Evolutionary conservation across 257 asterid genomes (phyloP).

Genomic region (Prunella vulgaris): DNA sequence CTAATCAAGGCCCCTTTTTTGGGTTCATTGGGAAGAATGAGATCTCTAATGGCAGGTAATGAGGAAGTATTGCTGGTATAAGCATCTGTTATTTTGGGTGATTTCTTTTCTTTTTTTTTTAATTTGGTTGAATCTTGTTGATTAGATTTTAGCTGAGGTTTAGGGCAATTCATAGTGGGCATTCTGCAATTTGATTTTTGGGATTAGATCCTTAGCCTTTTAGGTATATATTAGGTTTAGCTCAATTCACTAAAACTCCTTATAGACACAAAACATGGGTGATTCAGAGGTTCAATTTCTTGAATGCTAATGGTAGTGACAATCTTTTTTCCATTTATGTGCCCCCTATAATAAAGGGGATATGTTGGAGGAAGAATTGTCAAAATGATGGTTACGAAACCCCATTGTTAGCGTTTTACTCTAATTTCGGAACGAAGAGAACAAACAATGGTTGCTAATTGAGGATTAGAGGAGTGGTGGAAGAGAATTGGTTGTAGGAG

Average conservation of each 20-base stretch:
- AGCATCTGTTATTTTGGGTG: no score
- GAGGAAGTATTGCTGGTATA: not conserved
- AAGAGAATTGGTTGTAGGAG: no score
- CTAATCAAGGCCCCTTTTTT: conserved; percentile 87
- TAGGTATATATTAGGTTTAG: not conserved
- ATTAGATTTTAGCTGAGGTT: conserved; percentile 24
- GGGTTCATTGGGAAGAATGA: conserved; percentile 92
- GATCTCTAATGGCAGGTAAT: conserved; percentile 88
- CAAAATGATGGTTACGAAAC: no score
- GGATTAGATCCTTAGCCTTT: not conserved
- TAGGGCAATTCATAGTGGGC: conserved; percentile 26
- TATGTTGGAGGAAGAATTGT: no score
- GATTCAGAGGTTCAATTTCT: no score
- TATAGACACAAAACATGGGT: not conserved
- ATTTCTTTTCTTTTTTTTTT: not conserved
- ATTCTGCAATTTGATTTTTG: not conserved
- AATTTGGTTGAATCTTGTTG: not conserved
- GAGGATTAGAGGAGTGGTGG: no score
- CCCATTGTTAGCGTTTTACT: no score
- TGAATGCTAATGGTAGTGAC: no score
- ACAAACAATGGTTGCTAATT: no score
- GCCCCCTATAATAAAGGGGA: no score
- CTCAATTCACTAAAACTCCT: not conserved
- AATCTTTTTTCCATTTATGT: no score
- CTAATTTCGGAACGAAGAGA: no score